Evolutionary conservation across 2,329 filamentous ascomycete species (phyloP).

Genomic region (Fusarium floridanum): DNA sequence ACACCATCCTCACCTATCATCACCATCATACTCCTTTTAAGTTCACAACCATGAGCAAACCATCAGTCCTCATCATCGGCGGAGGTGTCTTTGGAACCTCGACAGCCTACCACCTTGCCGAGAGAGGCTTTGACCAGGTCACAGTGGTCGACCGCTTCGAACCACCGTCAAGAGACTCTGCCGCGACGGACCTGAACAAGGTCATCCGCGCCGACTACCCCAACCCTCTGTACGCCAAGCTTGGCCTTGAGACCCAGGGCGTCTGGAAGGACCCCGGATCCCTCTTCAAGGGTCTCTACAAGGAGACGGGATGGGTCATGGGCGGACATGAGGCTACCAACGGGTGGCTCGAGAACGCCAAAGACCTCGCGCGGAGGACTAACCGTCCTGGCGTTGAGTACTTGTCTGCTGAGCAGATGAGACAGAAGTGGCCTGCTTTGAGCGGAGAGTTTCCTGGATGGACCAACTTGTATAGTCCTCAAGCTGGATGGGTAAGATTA

Average conservation of each 20-base stretch:
- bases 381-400: slow-evolving; percentile 44
- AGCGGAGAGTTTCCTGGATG: slow-evolving; percentile 45
- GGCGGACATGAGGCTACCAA: slow-evolving; percentile 44
- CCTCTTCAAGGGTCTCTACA: slow-evolving; percentile 49
- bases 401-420: slow-evolving; percentile 44
- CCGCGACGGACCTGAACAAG: slow-evolving; percentile 72
- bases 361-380: slow-evolving; percentile 40
- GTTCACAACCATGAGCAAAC: slow-evolving; percentile 41
- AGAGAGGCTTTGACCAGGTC: slow-evolving; percentile 59
- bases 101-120: slow-evolving; percentile 60
- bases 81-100: slow-evolving; percentile 65
- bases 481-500: slow-evolving; percentile 48
- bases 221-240: slow-evolving; percentile 67
- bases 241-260: slow-evolving; percentile 51
- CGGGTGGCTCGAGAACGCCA: slow-evolving; percentile 48
- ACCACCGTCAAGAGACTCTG: slow-evolving; percentile 62
- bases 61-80: slow-evolving; percentile 56
- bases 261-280: slow-evolving; percentile 47
- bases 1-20: neutral
- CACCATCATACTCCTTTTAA: neutral
- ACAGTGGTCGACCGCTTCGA: slow-evolving; percentile 60
- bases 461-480: slow-evolving; percentile 46
- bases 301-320: slow-evolving; percentile 50
- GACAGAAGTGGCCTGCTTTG: slow-evolving; percentile 46
- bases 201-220: slow-evolving; percentile 72